A percentile compares a stretch with the other conserved stretches of the same genome.
These are phyloP conservation scores for Lunasporangiospora selenospora DNA, from an alignment of 192 early-diverging fungal genomes.

Conservation along the genomic window DNA sequence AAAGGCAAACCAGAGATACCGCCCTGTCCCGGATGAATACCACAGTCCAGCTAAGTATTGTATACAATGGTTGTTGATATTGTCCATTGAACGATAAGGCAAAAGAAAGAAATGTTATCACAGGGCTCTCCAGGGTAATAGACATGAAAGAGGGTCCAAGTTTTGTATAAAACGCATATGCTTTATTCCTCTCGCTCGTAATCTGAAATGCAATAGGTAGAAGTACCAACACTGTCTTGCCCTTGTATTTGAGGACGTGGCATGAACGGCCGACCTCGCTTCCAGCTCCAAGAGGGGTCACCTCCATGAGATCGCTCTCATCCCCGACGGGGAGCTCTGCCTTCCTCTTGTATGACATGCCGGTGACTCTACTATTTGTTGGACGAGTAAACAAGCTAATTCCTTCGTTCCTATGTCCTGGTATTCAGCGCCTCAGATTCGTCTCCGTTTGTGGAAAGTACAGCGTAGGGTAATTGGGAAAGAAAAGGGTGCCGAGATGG, in stretches of 20 bases:
- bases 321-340: constrained; percentile 65
- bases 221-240: constrained; percentile 90
- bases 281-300: constrained; percentile 96
- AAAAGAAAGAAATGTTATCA: neutral
- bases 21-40: constrained; percentile 91
- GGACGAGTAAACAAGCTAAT: too few relatives aligned
- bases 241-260: constrained; percentile 92
- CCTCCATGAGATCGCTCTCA: constrained; percentile 83
- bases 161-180: too few relatives aligned
- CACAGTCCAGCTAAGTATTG: constrained; percentile 84
- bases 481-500: too few relatives aligned
- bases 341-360: constrained; percentile 40
- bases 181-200: too few relatives aligned
- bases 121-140: neutral
- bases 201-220: too few relatives aligned
- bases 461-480: too few relatives aligned
- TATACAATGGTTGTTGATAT: constrained; percentile 4
- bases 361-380: too few relatives aligned
- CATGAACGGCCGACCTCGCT: constrained; percentile 97
- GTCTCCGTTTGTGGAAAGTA: too few relatives aligned
- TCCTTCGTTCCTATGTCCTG: too few relatives aligned
- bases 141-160: too few relatives aligned
- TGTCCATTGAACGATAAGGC: neutral
- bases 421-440: too few relatives aligned
- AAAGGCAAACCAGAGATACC: constrained; percentile 94